These are phyloP conservation scores for Lactarius hengduanensis DNA, from an alignment of 768 basidiomycete species.

Conservation along the genomic window DNA sequence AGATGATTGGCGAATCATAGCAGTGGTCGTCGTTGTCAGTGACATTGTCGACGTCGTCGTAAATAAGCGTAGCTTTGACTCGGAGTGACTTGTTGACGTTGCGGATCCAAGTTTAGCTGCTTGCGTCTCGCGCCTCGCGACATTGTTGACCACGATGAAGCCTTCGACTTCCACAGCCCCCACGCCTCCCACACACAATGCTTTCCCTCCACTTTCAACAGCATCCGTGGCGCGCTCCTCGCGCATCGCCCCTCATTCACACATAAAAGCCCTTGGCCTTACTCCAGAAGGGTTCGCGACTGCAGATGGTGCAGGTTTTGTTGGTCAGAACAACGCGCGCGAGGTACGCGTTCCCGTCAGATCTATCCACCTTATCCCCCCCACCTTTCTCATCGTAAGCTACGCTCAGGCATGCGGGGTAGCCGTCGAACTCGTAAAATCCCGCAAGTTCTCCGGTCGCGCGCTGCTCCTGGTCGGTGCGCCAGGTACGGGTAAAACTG, in stretches of 20 bases:
- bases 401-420: constrained; percentile 79
- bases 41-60: neutral
- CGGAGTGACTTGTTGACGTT: too few relatives aligned
- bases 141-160: constrained; percentile 23
- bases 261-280: constrained; percentile 95
- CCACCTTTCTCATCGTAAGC: neutral
- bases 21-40: neutral
- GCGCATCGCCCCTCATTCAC: constrained; percentile 88
- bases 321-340: constrained; percentile 86
- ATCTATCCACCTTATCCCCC: neutral
- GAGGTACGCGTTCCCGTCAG: constrained; percentile 54
- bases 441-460: constrained; percentile 90
- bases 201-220: constrained; percentile 65
- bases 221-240: constrained; percentile 65
- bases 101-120: neutral
- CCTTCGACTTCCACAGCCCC: constrained; percentile 25
- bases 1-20: neutral
- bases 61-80: neutral
- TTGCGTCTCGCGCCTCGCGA: neutral
- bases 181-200: constrained; percentile 53
- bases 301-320: constrained; percentile 76
- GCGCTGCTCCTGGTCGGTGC: constrained; percentile 91
- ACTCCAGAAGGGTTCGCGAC: constrained; percentile 78
- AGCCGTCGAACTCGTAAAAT: constrained; percentile 84
- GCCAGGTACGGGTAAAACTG: constrained; percentile 98